Conservation (phyloP, 495 filamentous ascomycete genomes). For the Lepraria neglecta region DNA sequence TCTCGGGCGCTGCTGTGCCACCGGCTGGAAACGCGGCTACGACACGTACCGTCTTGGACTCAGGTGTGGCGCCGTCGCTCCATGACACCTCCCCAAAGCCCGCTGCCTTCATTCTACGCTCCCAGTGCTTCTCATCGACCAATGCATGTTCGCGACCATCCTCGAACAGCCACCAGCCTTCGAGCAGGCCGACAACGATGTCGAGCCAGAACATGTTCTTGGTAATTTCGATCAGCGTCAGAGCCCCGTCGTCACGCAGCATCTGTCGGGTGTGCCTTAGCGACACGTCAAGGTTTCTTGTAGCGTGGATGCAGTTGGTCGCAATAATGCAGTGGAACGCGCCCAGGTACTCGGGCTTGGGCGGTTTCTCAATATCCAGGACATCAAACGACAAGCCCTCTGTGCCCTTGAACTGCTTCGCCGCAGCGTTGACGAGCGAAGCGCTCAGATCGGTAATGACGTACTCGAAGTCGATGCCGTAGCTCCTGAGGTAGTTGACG, state of each 20-base stretch:
- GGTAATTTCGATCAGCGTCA: slow-evolving; percentile 40
- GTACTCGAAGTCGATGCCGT: too few relatives aligned
- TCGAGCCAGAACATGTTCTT: slow-evolving; percentile 33
- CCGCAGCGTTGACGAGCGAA: too few relatives aligned
- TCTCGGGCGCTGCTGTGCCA: background rate
- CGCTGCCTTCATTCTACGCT: slow-evolving; percentile 19
- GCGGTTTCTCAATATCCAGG: too few relatives aligned
- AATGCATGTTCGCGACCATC: slow-evolving; percentile 32
- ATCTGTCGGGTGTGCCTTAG: slow-evolving; percentile 30
- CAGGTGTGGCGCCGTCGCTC: slow-evolving; percentile 23
- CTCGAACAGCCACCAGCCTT: slow-evolving; percentile 37
- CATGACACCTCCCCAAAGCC: slow-evolving; percentile 24
- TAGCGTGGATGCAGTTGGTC: slow-evolving; percentile 44
- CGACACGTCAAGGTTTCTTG: slow-evolving; percentile 30
- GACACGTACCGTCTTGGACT: slow-evolving; percentile 27
- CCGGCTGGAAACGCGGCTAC: slow-evolving; percentile 24
- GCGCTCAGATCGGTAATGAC: too few relatives aligned
- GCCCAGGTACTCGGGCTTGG: too few relatives aligned
- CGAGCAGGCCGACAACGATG: slow-evolving; percentile 33
- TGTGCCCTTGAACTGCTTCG: too few relatives aligned
- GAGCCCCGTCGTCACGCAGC: slow-evolving; percentile 35
- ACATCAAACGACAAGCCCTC: too few relatives aligned
- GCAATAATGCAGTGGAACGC: slow-evolving; percentile 37
- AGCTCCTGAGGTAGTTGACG: slow-evolving; percentile 23
- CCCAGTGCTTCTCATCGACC: slow-evolving; percentile 21